These are phyloP conservation scores for Pythium monospermum DNA, from an alignment of 352 stramenopile genomes.

Conservation along the genomic window DNA sequence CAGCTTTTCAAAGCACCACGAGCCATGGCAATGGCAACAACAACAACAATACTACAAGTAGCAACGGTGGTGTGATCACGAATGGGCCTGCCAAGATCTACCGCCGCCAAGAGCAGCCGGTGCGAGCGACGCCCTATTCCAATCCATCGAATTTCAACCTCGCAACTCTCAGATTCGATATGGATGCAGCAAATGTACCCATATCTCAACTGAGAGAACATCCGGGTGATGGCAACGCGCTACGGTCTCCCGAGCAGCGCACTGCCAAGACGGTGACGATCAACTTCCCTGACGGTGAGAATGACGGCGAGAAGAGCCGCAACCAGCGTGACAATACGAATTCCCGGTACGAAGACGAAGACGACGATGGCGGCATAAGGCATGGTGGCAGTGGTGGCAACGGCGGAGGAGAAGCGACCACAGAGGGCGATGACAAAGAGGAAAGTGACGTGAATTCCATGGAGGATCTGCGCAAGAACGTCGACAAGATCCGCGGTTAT, in stretches of 20 bases:
- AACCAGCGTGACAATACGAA: background rate
- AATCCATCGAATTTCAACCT: slow-evolving; percentile 71
- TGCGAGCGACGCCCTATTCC: slow-evolving; percentile 42
- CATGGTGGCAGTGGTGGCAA: background rate
- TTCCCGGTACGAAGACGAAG: background rate
- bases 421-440: background rate
- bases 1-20: slow-evolving; percentile 36
- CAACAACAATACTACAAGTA: background rate
- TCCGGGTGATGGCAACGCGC: background rate
- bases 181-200: slow-evolving; percentile 15
- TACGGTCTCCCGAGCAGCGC: background rate
- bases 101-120: slow-evolving; percentile 46
- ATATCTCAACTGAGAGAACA: background rate
- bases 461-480: slow-evolving; percentile 63
- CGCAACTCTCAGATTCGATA: slow-evolving; percentile 74
- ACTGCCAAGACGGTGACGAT: slow-evolving; percentile 20
- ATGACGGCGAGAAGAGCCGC: background rate
- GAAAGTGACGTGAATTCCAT: slow-evolving; percentile 32
- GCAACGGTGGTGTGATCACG: slow-evolving; percentile 45
- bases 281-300: slow-evolving; percentile 2
- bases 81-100: slow-evolving; percentile 50
- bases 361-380: slow-evolving; percentile 1
- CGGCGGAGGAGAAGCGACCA: background rate
- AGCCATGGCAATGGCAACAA: no score
- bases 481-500: slow-evolving; percentile 78